Percentiles rank a stretch among this genome's conserved stretches.
These are phyloP conservation scores for Pseudogymnoascus sp. DNA, from an alignment of 2,329 filamentous ascomycete species.

Conservation along the genomic window DNA sequence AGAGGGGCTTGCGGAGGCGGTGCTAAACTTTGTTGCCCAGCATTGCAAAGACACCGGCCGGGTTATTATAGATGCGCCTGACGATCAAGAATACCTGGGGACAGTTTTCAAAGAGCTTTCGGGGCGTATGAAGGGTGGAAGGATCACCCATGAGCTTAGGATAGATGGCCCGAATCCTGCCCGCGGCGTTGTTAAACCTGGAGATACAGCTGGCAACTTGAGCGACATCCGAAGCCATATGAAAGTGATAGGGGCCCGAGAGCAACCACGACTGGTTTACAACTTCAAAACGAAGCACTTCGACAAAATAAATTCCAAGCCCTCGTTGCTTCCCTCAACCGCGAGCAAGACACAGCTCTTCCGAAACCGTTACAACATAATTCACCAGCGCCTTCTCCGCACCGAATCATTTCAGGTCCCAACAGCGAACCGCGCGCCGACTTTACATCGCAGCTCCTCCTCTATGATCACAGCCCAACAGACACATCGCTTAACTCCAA, in stretches of 20 bases:
- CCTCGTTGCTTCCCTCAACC: constrained; percentile 66
- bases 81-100: constrained; percentile 46
- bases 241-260: constrained; percentile 72
- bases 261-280: constrained; percentile 73
- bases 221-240: constrained; percentile 75
- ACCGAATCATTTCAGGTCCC: constrained; percentile 90
- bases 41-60: constrained; percentile 86
- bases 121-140: constrained; percentile 82
- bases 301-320: constrained; percentile 61
- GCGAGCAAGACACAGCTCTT: constrained; percentile 79
- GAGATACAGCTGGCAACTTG: constrained; percentile 44
- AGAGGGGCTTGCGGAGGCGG: constrained; percentile 83
- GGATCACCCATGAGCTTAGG: constrained; percentile 47
- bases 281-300: constrained; percentile 84
- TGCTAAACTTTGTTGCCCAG: constrained; percentile 84
- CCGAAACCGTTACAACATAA: constrained; percentile 81
- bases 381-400: constrained; percentile 83
- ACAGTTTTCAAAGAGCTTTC: constrained; percentile 78
- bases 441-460: constrained; percentile 51
- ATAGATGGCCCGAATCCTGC: constrained; percentile 24
- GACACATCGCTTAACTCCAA: constrained; percentile 81
- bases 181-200: constrained; percentile 46
- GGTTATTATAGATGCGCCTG: constrained; percentile 77
- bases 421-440: constrained; percentile 44
- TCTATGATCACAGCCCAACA: constrained; percentile 45